phyloP scores from a whole-genome alignment of 108 stramenopile genomes.

The Skeletonema potamos region DNA sequence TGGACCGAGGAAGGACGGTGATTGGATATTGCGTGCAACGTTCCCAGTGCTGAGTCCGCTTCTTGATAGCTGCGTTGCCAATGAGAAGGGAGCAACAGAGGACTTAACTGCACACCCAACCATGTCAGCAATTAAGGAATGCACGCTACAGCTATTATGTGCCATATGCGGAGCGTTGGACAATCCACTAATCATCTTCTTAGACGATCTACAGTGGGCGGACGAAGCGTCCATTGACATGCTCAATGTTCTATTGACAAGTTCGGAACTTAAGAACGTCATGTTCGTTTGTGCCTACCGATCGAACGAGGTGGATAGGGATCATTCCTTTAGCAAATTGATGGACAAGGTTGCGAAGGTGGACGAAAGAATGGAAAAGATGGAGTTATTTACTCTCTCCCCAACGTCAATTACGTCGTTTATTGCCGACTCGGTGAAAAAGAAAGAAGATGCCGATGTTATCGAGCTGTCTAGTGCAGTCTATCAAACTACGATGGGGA shows the following conservation, averaged over 20 bases:
- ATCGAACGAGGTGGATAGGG: slow-evolving; percentile 27
- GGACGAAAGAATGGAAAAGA: neutral
- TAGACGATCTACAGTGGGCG: slow-evolving; percentile 3
- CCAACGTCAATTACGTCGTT: neutral
- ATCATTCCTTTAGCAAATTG: slow-evolving; percentile 2
- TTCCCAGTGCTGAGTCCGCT: neutral
- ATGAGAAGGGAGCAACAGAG: neutral
- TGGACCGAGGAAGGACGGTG: slow-evolving; percentile 6
- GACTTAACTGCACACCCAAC: neutral
- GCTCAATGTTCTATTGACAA: neutral
- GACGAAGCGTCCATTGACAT: neutral
- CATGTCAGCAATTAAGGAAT: neutral
- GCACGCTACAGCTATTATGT: slow-evolving; percentile 7
- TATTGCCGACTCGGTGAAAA: slow-evolving; percentile 3
- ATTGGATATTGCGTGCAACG: neutral
- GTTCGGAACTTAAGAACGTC: slow-evolving; percentile 4
- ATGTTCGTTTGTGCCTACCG: slow-evolving; percentile 36
- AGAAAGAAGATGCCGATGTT: slow-evolving; percentile 2
- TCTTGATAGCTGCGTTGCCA: neutral
- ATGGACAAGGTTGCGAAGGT: slow-evolving; percentile 4
- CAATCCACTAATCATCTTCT: neutral
- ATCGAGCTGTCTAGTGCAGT: slow-evolving; percentile 14
- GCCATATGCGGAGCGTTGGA: slow-evolving; percentile 4
- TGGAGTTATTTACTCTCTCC: slow-evolving; percentile 9
- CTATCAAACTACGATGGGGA: slow-evolving; percentile 38